Base-by-base conservation (phyloP, 371 early-diverging fungal species). In the Mortierella sp. region DNA sequence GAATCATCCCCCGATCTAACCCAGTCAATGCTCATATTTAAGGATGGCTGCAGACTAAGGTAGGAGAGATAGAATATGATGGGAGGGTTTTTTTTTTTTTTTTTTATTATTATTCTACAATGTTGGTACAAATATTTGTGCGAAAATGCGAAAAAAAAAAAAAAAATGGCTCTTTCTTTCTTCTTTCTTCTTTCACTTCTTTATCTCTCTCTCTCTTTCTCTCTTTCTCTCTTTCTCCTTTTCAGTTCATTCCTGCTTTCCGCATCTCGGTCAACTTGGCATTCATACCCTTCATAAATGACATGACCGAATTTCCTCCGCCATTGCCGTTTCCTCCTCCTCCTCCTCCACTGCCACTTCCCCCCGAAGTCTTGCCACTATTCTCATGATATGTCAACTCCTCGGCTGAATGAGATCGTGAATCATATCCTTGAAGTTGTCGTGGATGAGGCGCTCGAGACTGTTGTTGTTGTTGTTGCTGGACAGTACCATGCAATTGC, bases 251-350 rank as follows among this genome's bases (percentile, higher is more conserved):
- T 15, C 66, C 57, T 1, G 80, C 46, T 44, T 73, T 79, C 25
- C 70, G 66, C 26, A 79, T 77, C 60, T 79, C 80, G 19, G 70
- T 58, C 67, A 73, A 63, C 19, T 72, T 72, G 60, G 79, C 79
- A 61, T 77, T 79, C 58, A 79, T 63, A 7, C 80, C 80, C 58
- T 72, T 72, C 66, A 79, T 69, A 51, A 79, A 69, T 12, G 9
- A 26, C 61, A 69, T 79, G 29, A 79, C 69, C 16, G 57, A 29
- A 9, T n/a, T n/a, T 37, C 55, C 56, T 19, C 66, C 50, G 23
- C 66, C 59, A 19, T 53, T 19, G 19, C 53, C 53, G 9, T 23
- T 53, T 4, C 14, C 14, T 50, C 50, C 50, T 4, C 26, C 23
- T 21, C 53, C 9, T 9, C 37, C 37, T 3, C 37, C 9, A 5